Evolutionary conservation across 2,329 filamentous ascomycete species (phyloP), one percentile per base, ranked within the genome.

Genomic region (Lomentospora prolificans): DNA sequence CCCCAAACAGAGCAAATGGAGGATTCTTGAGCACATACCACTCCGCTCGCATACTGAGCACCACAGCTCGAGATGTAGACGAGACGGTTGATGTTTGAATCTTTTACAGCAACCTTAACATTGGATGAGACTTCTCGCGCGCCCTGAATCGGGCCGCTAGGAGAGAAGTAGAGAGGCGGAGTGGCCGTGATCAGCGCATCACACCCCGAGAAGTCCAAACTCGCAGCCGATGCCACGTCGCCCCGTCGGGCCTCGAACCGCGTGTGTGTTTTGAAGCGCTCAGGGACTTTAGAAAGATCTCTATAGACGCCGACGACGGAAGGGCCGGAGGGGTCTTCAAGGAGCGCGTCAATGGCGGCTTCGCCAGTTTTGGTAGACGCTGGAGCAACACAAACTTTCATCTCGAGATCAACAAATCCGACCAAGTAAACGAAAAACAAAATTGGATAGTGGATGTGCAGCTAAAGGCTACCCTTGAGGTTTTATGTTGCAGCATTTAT

Each of bases 121-220:
- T 67, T 63, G 0, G 41, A 58, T 0, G 66, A 64, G 1, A 65
- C 51, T 8, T n/a, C 19, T 33, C 22, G 39, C 14, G 51, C 51
- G 7, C 17, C n/a, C 9, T 17, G 3, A 8, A 57, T 22, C 1
- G 57, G 60, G 3, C 64, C 66, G 51, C 61, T 63, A n/a, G 66
- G 57, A 19, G 57, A 58, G 9, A 60, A 33, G 7, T 55, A 61
- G 5, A 31, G 25, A 6, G 51, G 66, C 0, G 68, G 68, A 1
- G 67, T 66, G 25, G 67, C 58, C 39, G 68, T 69, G 46, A 70
- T 61, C n/a, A 70, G 63, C 3, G 61, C 66, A 28, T 67, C 62
- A 2, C 66, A 66, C 10, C 53, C 56, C 4, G 57, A 52, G 44
- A 70, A 69, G 44, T 68, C 60, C 8, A 70, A 61, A 2, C 60